Conservation (phyloP, 371 early-diverging fungal genomes). For the Syncephalastrum racemosum region DNA sequence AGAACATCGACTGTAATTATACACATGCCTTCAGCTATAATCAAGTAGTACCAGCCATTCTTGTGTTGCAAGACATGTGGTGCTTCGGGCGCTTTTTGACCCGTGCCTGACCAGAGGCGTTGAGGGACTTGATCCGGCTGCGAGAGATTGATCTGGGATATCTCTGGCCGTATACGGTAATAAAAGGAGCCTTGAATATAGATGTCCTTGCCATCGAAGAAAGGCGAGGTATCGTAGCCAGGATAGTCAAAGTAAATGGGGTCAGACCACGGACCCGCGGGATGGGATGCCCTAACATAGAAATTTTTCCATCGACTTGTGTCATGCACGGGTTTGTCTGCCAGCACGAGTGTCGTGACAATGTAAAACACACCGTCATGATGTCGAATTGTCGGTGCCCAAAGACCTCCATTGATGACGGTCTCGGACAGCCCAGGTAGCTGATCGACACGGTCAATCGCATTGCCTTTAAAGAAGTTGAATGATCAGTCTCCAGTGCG, state of each 20-base stretch:
- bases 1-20: too few relatives aligned
- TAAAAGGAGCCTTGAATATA: conserved; percentile 20
- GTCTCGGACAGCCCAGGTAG: conserved; percentile 12
- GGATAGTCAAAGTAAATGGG: conserved; percentile 21
- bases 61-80: conserved; percentile 22
- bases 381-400: conserved; percentile 27
- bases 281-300: conserved; percentile 13
- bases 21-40: conserved; percentile 19
- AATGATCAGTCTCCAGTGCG: not conserved
- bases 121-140: conserved; percentile 9
- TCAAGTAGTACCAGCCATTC: conserved; percentile 23
- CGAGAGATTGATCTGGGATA: conserved; percentile 22
- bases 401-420: conserved; percentile 21
- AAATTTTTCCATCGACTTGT: conserved; percentile 14
- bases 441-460: conserved; percentile 17
- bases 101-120: conserved; percentile 22
- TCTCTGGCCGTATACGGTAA: conserved; percentile 11
- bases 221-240: conserved; percentile 18
- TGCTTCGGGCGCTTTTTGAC: conserved; percentile 20
- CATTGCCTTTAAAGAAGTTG: conserved; percentile 13
- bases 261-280: conserved; percentile 21
- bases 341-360: conserved; percentile 13
- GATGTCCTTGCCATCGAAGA: conserved; percentile 14
- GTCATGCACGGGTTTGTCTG: conserved; percentile 5
- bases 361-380: conserved; percentile 22